Evolutionary conservation across 441 rosid genomes (phyloP).

Genomic region (Adansonia gregorii): DNA sequence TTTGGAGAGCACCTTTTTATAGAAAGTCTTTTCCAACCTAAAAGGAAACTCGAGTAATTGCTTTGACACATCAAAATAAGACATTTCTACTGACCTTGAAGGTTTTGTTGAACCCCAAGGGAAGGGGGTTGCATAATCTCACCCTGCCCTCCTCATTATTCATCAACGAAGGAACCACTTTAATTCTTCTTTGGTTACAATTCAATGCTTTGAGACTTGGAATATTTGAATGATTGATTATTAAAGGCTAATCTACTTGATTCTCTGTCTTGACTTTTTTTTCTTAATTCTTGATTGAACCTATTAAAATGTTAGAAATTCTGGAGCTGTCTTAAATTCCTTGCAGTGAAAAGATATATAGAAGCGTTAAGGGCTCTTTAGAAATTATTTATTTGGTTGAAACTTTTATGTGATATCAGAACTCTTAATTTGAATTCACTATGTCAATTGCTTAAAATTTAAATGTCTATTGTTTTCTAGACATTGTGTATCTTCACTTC

Average conservation of each 20-base stretch:
- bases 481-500: not conserved
- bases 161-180: not conserved
- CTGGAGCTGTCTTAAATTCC: not conserved
- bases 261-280: not conserved
- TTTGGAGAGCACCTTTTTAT: not conserved
- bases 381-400: not conserved
- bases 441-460: not conserved
- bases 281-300: not conserved
- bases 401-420: not conserved
- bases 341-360: not conserved
- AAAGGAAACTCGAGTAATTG: not conserved
- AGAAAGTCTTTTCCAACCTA: not conserved
- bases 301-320: not conserved
- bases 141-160: not conserved
- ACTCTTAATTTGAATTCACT: not conserved
- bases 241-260: not conserved
- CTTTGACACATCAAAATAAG: not conserved
- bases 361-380: not conserved
- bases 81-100: not conserved
- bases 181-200: not conserved
- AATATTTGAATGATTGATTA: not conserved
- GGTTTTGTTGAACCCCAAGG: not conserved
- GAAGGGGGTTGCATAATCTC: not conserved
- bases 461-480: not conserved
- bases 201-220: not conserved